phyloP scores from a whole-genome alignment of 1,284 basidiomycete genomes.

The Blastosporella zonata region DNA sequence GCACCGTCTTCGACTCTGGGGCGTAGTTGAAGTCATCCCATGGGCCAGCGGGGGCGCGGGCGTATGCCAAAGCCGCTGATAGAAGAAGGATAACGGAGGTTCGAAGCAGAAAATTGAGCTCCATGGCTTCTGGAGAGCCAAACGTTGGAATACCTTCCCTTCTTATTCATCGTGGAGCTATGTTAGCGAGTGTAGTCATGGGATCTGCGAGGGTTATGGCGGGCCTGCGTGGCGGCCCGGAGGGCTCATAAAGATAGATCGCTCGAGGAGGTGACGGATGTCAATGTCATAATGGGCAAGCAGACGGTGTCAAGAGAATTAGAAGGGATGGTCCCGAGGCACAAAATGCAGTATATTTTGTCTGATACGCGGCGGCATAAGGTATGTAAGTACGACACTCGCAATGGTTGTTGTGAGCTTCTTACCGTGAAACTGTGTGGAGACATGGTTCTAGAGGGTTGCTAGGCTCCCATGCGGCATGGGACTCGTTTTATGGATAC shows the following conservation, averaged over 20 bases:
- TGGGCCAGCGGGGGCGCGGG: slow-evolving; percentile 34
- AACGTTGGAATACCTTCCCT: neutral
- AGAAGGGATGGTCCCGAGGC: too few relatives aligned
- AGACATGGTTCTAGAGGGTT: too few relatives aligned
- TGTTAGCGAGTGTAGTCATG: slow-evolving; percentile 5
- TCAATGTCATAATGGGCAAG: too few relatives aligned
- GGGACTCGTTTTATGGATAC: too few relatives aligned
- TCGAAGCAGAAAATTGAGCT: neutral
- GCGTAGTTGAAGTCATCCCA: slow-evolving; percentile 48
- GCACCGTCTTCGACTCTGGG: slow-evolving; percentile 38
- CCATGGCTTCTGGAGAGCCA: neutral
- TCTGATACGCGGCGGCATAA: too few relatives aligned
- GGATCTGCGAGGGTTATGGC: neutral
- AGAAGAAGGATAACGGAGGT: neutral
- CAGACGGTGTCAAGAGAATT: too few relatives aligned
- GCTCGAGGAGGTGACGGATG: too few relatives aligned
- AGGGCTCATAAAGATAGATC: neutral
- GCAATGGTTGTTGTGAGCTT: too few relatives aligned
- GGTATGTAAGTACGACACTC: too few relatives aligned
- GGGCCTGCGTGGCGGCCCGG: slow-evolving; percentile 8
- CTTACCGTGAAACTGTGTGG: too few relatives aligned
- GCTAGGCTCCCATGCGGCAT: too few relatives aligned
- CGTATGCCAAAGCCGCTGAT: neutral
- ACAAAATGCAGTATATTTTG: too few relatives aligned
- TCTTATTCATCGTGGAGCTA: neutral